Evolutionary conservation across 768 basidiomycete genomes (phyloP).

Genomic region (Boletus rex-veris): DNA sequence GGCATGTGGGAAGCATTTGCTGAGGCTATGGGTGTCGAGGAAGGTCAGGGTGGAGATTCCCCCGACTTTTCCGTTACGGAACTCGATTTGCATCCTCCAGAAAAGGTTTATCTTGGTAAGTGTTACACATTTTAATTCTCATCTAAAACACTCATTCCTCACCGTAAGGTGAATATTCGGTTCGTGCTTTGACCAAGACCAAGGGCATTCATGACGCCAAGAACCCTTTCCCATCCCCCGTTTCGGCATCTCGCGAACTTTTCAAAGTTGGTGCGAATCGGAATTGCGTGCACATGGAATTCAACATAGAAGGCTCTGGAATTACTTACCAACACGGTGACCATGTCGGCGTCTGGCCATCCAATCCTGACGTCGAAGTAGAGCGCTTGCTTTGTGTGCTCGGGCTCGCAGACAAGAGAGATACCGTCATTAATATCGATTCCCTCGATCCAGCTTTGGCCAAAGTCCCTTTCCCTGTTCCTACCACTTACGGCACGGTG

Average conservation of each 20-base stretch:
- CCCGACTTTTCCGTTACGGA: conserved; percentile 93
- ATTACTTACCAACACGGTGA: conserved; percentile 99
- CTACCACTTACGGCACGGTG: conserved; percentile 90
- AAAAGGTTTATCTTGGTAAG: conserved; percentile 92
- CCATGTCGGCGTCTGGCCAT: conserved; percentile 96
- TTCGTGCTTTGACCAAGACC: conserved; percentile 87
- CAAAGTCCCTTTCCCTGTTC: conserved; percentile 98
- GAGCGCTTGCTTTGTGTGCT: conserved; percentile 83
- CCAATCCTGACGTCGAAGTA: conserved; percentile 90
- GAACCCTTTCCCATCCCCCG: conserved; percentile 91
- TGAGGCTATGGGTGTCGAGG: conserved; percentile 81
- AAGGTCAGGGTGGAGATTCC: conserved; percentile 92
- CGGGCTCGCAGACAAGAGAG: conserved; percentile 76
- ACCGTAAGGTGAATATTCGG: conserved; percentile 81
- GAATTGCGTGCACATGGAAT: conserved; percentile 93
- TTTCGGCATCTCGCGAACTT: conserved; percentile 74
- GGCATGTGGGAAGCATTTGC: conserved; percentile 93
- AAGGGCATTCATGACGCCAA: conserved; percentile 98
- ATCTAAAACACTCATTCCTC: neutral
- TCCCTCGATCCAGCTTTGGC: conserved; percentile 97
- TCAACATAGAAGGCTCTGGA: conserved; percentile 90
- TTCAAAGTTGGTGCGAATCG: conserved; percentile 72
- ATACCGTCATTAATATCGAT: conserved; percentile 85
- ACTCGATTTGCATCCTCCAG: conserved; percentile 64
- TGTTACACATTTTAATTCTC: neutral